Conservation (phyloP, 2,329 filamentous ascomycete species). For the Rutstroemia sp. region DNA sequence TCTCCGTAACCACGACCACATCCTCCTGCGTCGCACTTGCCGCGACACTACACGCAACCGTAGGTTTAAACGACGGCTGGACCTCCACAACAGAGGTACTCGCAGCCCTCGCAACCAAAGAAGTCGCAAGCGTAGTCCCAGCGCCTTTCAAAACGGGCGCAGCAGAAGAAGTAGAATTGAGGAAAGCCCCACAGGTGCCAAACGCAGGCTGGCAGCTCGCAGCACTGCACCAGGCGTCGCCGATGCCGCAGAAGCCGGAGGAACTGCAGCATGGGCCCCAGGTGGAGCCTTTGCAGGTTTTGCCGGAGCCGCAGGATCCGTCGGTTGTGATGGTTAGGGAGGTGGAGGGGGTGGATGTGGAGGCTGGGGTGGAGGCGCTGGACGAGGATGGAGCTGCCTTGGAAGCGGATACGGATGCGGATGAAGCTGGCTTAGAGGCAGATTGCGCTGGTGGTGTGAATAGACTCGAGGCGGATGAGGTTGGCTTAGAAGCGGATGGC, state of each 20-base stretch:
- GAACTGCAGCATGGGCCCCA: slow-evolving; percentile 17
- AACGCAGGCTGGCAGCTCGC: slow-evolving; percentile 14
- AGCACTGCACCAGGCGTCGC: slow-evolving; percentile 11
- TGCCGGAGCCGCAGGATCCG: slow-evolving; percentile 11
- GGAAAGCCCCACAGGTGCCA: slow-evolving; percentile 11
- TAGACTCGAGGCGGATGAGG: too few relatives aligned
- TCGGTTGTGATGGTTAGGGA: slow-evolving; percentile 4
- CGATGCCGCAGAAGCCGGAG: slow-evolving; percentile 12
- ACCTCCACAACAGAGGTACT: too few relatives aligned
- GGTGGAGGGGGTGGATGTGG: not conserved
- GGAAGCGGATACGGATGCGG: not conserved
- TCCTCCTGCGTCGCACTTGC: too few relatives aligned
- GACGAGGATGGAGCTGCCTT: not conserved
- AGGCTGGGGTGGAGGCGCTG: not conserved
- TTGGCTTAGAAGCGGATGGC: too few relatives aligned
- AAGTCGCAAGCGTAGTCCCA: too few relatives aligned
- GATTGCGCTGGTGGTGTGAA: too few relatives aligned
- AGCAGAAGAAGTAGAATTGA: slow-evolving; percentile 6
- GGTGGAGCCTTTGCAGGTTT: slow-evolving; percentile 13
- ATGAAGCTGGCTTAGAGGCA: not conserved
- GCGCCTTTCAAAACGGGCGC: not conserved
- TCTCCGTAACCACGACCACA: too few relatives aligned
- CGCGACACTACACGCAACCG: too few relatives aligned
- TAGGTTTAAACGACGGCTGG: too few relatives aligned
- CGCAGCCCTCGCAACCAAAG: too few relatives aligned